Evolutionary conservation across 1,284 basidiomycete species (phyloP).

Genomic region (Kalmanozyma brasiliensis): DNA sequence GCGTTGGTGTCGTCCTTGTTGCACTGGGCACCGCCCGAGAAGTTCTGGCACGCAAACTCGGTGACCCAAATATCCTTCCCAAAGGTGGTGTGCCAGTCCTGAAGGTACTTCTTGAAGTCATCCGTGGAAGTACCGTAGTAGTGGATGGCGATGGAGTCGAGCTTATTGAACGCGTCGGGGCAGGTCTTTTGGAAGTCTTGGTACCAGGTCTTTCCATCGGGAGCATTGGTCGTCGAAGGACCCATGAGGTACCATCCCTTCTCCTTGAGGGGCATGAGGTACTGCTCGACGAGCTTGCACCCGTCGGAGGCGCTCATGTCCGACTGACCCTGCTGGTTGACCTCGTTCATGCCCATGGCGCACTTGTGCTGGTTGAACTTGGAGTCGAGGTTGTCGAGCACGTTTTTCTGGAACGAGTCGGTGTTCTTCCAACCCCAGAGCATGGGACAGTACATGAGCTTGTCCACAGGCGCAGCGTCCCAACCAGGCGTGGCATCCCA

Average conservation of each 20-base stretch:
- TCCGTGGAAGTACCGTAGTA: constrained; percentile 53
- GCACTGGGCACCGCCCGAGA: constrained; percentile 68
- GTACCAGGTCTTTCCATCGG: constrained; percentile 54
- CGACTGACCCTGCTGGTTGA: constrained; percentile 58
- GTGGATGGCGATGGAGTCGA: constrained; percentile 61
- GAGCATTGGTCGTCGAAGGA: constrained; percentile 56
- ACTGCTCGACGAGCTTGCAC: constrained; percentile 53
- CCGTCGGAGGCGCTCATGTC: constrained; percentile 48
- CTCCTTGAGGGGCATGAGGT: constrained; percentile 56
- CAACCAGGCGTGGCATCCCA: constrained; percentile 54
- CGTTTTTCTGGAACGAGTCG: constrained; percentile 48
- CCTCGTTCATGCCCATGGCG: constrained; percentile 62
- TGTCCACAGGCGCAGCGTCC: constrained; percentile 44
- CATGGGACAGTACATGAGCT: constrained; percentile 63
- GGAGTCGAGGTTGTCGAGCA: constrained; percentile 45
- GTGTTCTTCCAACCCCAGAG: constrained; percentile 57
- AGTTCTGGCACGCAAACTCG: constrained; percentile 61
- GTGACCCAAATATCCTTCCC: constrained; percentile 62
- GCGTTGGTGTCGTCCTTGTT: constrained; percentile 68
- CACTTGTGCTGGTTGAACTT: constrained; percentile 56
- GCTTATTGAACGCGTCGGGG: constrained; percentile 47
- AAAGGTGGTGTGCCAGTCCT: constrained; percentile 46
- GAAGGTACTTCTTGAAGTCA: constrained; percentile 56
- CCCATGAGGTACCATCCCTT: constrained; percentile 60
- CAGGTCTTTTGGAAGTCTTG: constrained; percentile 47